A percentile compares a stretch with the other conserved stretches of the same genome.
Conservation (phyloP, 768 basidiomycete species). For the Pulveroboletus sp. region DNA sequence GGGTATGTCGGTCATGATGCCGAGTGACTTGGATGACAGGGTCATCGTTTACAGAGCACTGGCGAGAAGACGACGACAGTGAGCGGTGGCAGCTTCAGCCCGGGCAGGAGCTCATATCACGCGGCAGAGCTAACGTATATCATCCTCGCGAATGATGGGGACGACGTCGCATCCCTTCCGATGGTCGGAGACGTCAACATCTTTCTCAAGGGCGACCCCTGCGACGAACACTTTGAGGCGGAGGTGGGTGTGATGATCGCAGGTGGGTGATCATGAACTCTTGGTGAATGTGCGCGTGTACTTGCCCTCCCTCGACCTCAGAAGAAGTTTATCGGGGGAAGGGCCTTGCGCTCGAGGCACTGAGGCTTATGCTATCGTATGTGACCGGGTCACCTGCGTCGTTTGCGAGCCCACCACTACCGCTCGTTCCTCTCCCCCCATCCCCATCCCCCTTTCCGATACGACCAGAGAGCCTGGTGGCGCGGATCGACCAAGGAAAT, state of each 20-base stretch:
- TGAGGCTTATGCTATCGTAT: constrained; percentile 66
- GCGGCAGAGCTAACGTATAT: constrained; percentile 81
- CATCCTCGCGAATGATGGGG: constrained; percentile 48
- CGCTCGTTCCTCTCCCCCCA: constrained; percentile 24
- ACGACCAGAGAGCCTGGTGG: constrained; percentile 49
- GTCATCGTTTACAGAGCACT: constrained; percentile 51
- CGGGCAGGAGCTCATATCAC: neutral
- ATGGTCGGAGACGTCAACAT: constrained; percentile 95
- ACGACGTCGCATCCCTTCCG: constrained; percentile 35
- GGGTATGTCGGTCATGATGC: constrained; percentile 40
- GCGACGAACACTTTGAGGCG: constrained; percentile 52
- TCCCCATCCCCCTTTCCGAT: constrained; percentile 40
- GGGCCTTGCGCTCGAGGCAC: constrained; percentile 59
- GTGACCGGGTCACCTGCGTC: constrained; percentile 43
- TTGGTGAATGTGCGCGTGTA: neutral
- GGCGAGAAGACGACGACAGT: constrained; percentile 86
- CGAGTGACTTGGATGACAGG: neutral
- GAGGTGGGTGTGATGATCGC: constrained; percentile 95
- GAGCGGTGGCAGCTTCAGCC: neutral
- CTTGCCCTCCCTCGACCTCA: constrained; percentile 24
- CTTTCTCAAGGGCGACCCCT: constrained; percentile 60
- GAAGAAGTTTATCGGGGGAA: constrained; percentile 64
- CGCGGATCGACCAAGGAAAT: constrained; percentile 69
- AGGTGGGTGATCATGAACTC: constrained; percentile 36
- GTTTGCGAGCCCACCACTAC: constrained; percentile 9